Evolutionary conservation across 129 eudicot species (phyloP).

Genomic region (Calendula officinalis): DNA sequence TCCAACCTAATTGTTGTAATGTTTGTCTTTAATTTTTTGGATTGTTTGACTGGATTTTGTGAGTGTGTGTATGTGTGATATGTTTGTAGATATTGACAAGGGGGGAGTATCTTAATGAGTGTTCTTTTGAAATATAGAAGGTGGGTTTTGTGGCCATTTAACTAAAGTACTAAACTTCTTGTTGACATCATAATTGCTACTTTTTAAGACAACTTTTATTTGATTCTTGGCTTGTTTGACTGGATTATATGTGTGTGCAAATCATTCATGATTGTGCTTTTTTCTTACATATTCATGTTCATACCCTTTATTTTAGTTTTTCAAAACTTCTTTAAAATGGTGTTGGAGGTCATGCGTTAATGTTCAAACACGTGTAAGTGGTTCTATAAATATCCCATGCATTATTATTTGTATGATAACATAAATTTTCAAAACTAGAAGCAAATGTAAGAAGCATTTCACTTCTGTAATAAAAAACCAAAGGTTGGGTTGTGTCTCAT

Average conservation of each 20-base stretch:
- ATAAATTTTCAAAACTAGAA: too few relatives aligned
- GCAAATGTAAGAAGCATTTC: too few relatives aligned
- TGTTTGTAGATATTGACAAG: constrained; percentile 15
- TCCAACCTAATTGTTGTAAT: neutral
- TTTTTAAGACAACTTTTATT: constrained; percentile 25
- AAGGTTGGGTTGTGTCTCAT: constrained; percentile 25
- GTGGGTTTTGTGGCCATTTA: constrained; percentile 30
- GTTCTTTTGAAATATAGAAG: constrained; percentile 45
- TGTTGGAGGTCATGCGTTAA: too few relatives aligned
- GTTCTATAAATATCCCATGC: too few relatives aligned
- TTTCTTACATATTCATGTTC: constrained; percentile 2
- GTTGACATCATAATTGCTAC: constrained; percentile 43
- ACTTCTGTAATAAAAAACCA: constrained; percentile 16
- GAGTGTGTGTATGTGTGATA: neutral
- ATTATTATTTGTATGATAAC: too few relatives aligned
- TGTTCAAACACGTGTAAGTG: too few relatives aligned
- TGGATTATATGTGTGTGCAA: constrained; percentile 25
- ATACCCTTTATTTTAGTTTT: neutral
- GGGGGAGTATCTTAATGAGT: constrained; percentile 37
- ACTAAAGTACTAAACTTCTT: neutral
- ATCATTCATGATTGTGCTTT: constrained; percentile 43
- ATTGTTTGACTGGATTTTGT: constrained; percentile 23
- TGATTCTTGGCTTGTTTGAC: constrained; percentile 38
- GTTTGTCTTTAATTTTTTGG: constrained; percentile 24
- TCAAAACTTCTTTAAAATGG: too few relatives aligned